Base-by-base conservation (phyloP, 768 basidiomycete species). In the Lepiota brunneoincarnata region DNA sequence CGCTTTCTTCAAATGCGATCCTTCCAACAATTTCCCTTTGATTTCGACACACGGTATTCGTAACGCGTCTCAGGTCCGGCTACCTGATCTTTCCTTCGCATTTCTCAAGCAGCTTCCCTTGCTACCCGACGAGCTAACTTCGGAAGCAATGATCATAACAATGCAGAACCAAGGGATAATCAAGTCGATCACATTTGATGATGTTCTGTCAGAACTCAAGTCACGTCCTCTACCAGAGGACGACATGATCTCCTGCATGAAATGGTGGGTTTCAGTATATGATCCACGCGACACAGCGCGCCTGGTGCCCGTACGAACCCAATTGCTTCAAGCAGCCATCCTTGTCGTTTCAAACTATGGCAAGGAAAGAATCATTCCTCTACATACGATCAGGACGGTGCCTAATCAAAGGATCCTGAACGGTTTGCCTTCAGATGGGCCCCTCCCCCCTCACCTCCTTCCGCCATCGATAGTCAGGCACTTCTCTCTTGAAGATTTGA, bases 81-180 rank as follows among this genome's bases (percentile, higher is more conserved):
- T 88, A 50, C 92, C 88, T 0, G 86, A 93, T 56, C 67, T 83
- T 0, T 76, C 81, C 3, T 84, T 97, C 56, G 77, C 72, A 2
- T 99, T 98, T 67, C 69, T 98, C 51, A 89, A 87, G 59, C 74
- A 83, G 38, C 73, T 96, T 14, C 87, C 95, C 0, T 78, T 89
- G 28, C 63, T 98, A 7, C 86, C 92, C 0, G 75, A 81, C 1
- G 72, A 80, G 3, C 68, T 92, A 11, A 61, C 84, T 24, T 66
- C 71, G 2, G 80, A 78, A 11, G 86, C 87, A 2, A 86, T 91
- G 69, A 72, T 95, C 20, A 73, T 77, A 26, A 66, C 79, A 3
- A 69, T 97, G 9, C 81, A 85, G 50, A 70, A 71, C 35, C 75
- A 83, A 38, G 81, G 80, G 2, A 71, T 93, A 69, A 75, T 98